Evolutionary conservation across 208 protist species (phyloP).

Genomic region (Leishmania lainsoni): DNA sequence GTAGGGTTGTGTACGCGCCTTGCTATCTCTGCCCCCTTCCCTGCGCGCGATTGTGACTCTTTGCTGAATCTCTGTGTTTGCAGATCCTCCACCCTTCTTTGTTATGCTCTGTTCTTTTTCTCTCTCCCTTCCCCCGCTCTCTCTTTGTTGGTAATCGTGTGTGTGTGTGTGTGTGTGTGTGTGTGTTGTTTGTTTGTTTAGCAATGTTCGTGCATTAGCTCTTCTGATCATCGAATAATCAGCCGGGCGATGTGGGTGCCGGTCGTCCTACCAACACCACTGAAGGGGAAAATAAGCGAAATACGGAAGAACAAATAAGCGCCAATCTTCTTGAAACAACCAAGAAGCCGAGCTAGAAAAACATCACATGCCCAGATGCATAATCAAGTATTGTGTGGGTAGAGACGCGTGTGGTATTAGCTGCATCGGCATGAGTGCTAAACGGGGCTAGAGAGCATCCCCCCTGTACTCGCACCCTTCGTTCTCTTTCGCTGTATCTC

Average conservation of each 20-base stretch:
- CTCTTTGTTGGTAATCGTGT: neutral
- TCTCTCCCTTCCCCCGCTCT: neutral
- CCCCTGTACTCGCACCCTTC: neutral
- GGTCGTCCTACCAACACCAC: neutral
- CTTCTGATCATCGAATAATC: neutral
- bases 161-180: slow-evolving; percentile 11
- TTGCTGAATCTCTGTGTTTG: neutral
- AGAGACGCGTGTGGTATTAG: neutral
- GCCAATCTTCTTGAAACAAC: neutral
- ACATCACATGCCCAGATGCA: neutral
- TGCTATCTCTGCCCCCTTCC: too few relatives aligned
- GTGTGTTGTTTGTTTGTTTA: slow-evolving; percentile 3
- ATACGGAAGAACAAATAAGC: neutral
- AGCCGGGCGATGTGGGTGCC: neutral
- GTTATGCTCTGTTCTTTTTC: slow-evolving; percentile 7
- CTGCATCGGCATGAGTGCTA: neutral
- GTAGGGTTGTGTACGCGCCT: too few relatives aligned
- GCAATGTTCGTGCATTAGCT: neutral
- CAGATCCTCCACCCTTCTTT: neutral
- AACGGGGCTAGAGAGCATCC: neutral
- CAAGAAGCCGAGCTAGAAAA: neutral
- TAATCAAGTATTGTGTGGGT: neutral
- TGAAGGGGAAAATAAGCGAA: neutral
- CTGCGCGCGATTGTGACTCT: too few relatives aligned
- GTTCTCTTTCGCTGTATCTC: neutral